A percentile compares a stretch with the other conserved stretches of the same genome.
These are phyloP conservation scores for Phytophthora cajani DNA, from an alignment of 352 stramenopile genomes.

Conservation along the genomic window DNA sequence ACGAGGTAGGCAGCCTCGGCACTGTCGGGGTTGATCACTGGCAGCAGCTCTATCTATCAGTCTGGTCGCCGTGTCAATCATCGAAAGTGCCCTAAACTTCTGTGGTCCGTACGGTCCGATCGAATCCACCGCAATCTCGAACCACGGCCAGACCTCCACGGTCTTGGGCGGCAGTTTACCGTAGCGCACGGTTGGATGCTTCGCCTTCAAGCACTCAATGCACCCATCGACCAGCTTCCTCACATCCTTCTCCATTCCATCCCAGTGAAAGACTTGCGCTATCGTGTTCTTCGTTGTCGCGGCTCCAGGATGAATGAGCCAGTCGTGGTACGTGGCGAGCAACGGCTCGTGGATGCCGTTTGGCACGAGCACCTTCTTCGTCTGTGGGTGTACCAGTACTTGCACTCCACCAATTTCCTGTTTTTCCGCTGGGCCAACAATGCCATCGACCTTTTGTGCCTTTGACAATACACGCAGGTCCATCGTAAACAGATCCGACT, in stretches of 20 bases:
- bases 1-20: constrained; percentile 2
- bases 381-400: neutral
- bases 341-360: neutral
- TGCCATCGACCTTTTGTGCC: neutral
- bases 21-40: neutral
- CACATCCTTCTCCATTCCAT: neutral
- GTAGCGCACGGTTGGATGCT: neutral
- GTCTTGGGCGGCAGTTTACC: constrained; percentile 1
- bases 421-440: neutral
- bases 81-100: neutral
- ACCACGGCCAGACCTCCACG: neutral
- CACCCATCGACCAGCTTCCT: neutral
- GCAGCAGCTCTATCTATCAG: constrained; percentile 8
- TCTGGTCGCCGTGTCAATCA: constrained; percentile 13
- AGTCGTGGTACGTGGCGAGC: neutral
- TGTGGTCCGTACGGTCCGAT: constrained; percentile 5
- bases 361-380: neutral
- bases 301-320: neutral
- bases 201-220: neutral
- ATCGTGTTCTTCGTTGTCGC: neutral
- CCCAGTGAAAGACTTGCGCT: neutral
- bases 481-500: neutral
- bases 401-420: neutral
- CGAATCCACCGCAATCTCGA: constrained; percentile 4
- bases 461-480: neutral